Evolutionary conservation across 257 asterid species (phyloP), one percentile per base, ranked within the genome.

Genomic region (Echium plantagineum): DNA sequence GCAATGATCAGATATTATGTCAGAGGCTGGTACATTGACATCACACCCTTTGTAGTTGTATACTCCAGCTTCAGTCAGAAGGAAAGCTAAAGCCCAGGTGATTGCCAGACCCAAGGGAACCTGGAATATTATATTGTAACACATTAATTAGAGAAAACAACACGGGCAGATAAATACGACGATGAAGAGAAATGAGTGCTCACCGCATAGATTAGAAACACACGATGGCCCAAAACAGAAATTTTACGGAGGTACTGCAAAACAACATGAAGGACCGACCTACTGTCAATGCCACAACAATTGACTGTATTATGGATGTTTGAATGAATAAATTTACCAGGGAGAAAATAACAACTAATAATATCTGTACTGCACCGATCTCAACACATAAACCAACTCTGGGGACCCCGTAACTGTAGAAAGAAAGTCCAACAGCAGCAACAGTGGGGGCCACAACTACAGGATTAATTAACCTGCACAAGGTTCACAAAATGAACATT

Each of bases 371-470:
- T 21, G 71, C 89, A 63, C 99, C 99, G 18, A 93, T 89, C 77
- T 93, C 99, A n/a, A 89, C 67, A 71, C 99, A 93, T 31, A 85
- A 62, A 73, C 99, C 99, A 74, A 89, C 82, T 66, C 81, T 80
- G 58, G 99, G 95, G 72, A 89, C 84, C 56, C 97, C 99, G 66
- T 84, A 93, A 79, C 95, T 83, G 72, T 80, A 89, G 85, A 93
- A 93, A 53, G 99, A 93, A 72, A 93, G 97, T 62, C 99, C 99
- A 61, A 93, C 89, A 30, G 99, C 96, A 20, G 99, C 99, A 68
- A 93, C 68, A 4, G 99, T 89, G 53, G 99, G 97, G 69, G 97
- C 63, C 66, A 93, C 95, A 59, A 93, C 95, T 58, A 93, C 99
- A 55, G 99, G 99, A 70, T 93, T 93, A 71, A 93, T 93, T 78